Conservation (phyloP, 108 stramenopile species). For the Aurantiochytrium sp. region DNA sequence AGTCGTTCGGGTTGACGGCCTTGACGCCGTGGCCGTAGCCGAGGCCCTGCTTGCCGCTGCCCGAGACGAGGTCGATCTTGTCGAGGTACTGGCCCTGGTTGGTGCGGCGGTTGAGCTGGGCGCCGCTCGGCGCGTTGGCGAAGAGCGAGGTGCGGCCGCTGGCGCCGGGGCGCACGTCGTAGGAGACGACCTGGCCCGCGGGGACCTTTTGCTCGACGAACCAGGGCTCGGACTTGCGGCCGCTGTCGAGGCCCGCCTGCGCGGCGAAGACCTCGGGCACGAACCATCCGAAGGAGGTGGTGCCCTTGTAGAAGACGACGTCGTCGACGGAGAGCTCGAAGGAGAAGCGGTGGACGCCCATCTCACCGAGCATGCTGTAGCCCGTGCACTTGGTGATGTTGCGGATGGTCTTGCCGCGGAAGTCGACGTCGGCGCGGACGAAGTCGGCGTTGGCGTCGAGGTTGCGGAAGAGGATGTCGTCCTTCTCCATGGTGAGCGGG, state of each 20-base stretch:
- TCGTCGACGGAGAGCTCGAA: neutral
- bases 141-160: neutral
- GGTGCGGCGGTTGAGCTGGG: neutral
- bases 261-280: neutral
- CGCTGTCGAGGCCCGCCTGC: neutral
- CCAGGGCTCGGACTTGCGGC: neutral
- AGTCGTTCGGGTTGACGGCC: neutral
- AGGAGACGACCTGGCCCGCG: neutral
- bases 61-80: neutral
- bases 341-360: neutral
- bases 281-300: slow-evolving; percentile 2
- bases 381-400: slow-evolving; percentile 2
- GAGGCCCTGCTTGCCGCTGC: neutral
- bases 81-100: slow-evolving; percentile 7
- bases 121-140: neutral
- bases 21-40: neutral
- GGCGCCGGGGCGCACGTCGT: neutral
- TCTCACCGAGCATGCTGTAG: slow-evolving; percentile 12
- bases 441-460: slow-evolving; percentile 6
- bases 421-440: neutral
- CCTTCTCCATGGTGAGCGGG: neutral
- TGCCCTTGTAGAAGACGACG: neutral
- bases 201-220: neutral
- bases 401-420: slow-evolving; percentile 1
- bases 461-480: slow-evolving; percentile 8